phyloP scores from a whole-genome alignment of 139 green algal species.

The Desmodesmus armatus region DNA sequence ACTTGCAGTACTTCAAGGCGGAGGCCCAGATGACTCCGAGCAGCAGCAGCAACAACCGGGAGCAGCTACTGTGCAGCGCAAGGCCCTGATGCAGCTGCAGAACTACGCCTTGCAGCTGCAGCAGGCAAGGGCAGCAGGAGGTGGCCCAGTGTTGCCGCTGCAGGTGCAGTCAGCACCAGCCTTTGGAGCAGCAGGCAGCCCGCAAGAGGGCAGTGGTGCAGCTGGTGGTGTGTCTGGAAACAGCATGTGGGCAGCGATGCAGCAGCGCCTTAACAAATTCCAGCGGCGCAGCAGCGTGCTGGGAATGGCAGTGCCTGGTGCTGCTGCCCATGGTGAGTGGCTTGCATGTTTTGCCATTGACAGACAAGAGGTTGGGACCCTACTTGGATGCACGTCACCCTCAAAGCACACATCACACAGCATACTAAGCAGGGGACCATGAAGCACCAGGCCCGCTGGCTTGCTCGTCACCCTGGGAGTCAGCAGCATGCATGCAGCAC shows the following conservation, averaged over 20 bases:
- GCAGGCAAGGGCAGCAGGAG: not conserved
- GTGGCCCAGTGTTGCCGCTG: not conserved
- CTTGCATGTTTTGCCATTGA: not conserved
- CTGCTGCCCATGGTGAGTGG: not conserved
- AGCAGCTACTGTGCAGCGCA: not conserved
- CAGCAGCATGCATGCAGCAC: no score
- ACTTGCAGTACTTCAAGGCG: not conserved
- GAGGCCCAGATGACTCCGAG: not conserved
- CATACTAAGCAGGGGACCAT: no score
- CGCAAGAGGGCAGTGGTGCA: not conserved
- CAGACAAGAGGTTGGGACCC: no score
- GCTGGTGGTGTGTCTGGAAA: not conserved
- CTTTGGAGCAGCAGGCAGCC: not conserved
- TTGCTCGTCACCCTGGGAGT: no score
- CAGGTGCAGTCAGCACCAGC: slow-evolving; percentile 2
- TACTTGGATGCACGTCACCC: no score
- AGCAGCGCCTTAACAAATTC: slow-evolving; percentile 32
- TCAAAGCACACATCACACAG: no score
- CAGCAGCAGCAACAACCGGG: not conserved
- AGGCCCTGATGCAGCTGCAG: slow-evolving; percentile 38
- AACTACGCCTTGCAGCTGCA: slow-evolving; percentile 22
- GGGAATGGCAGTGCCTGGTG: not conserved
- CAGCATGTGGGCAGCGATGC: slow-evolving; percentile 17
- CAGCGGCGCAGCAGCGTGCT: not conserved
- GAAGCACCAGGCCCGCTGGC: no score